Evolutionary conservation across 1,284 basidiomycete genomes (phyloP), one percentile per base, ranked within the genome.

Genomic region (Paramarasmius palmivorus): DNA sequence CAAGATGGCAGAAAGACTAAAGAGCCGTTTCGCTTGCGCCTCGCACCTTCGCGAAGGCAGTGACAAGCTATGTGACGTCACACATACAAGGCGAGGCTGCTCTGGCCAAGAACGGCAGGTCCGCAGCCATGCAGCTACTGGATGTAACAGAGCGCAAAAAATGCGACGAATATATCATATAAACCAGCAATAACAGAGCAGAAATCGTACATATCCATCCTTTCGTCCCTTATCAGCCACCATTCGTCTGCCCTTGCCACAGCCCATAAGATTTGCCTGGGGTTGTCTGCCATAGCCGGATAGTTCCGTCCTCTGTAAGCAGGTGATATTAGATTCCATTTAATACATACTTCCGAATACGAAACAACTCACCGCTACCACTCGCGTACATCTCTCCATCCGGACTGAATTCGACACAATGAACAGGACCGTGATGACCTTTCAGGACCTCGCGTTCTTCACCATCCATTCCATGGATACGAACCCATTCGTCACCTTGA

Each of bases 371-470:
- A 87, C 94, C 96, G 63, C 91, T 94, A 49, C 96, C 97, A 65
- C 92, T 95, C 20, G 96, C 96, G 67, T 93, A 98, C 75, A 98
- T 83, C 76, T 99, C 95, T n/a, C 96, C 97, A 68, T 99, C 96
- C 0, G 96, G 97, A 66, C 90, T 92, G 73, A 91, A 99, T 61
- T 91, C 88, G 38, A 97, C 91, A 56, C 90, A 93, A 64, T 97
- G 93, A 10, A 97, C 96, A 12, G 96, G 95, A 14, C 96, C 96
- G 68, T 99, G 96, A 68, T 99, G 97, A 5, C 96, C 96, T 71
- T 98, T 98, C 62, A 96, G 82, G 52, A 98, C 84, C 57, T 98
- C 96, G 58, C 83, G 75, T 74, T 98, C 94, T 66, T 88, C 83
- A 1, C 93, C 96, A n/a, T 89, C 83, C 64, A 94, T 86, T 39